Evolutionary conservation across 495 filamentous ascomycete genomes (phyloP).

Genomic region (Cryomyces minteri): DNA sequence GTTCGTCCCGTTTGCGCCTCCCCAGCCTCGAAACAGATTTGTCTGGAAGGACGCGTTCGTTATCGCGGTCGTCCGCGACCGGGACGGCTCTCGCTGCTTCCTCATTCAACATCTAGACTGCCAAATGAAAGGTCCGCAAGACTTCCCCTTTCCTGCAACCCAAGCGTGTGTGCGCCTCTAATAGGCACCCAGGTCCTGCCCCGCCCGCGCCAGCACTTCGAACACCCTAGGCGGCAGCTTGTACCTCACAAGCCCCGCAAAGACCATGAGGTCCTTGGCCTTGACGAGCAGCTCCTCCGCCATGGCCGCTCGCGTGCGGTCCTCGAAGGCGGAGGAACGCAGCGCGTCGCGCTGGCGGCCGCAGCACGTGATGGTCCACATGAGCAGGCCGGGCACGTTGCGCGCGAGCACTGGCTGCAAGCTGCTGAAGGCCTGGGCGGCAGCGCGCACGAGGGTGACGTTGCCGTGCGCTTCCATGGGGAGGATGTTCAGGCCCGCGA

Average conservation of each 20-base stretch:
- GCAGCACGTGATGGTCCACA: conserved; percentile 84
- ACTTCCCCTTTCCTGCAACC: too few species aligned
- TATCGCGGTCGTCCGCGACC: too few species aligned
- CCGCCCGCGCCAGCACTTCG: conserved; percentile 62
- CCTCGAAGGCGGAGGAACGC: conserved; percentile 46
- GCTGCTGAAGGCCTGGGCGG: conserved; percentile 55
- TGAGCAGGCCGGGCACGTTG: conserved; percentile 72
- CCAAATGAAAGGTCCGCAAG: too few species aligned
- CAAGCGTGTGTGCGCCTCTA: conserved; percentile 5
- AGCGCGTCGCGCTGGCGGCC: conserved; percentile 52
- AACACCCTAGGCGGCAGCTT: conserved; percentile 58
- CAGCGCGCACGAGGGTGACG: conserved; percentile 50
- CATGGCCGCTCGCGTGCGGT: conserved; percentile 47
- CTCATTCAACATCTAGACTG: too few species aligned
- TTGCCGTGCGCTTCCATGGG: conserved; percentile 53
- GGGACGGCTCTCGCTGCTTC: too few species aligned
- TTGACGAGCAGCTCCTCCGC: conserved; percentile 52
- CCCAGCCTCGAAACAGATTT: too few species aligned
- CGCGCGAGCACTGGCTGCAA: conserved; percentile 60
- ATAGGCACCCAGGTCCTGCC: conserved; percentile 46
- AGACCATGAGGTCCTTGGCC: conserved; percentile 78
- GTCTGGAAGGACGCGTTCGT: too few species aligned
- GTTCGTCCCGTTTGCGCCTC: too few species aligned
- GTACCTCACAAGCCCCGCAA: conserved; percentile 86
- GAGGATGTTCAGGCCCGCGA: conserved; percentile 53